Evolutionary conservation across 345 rosid species (phyloP).

Genomic region (Dovyalis caffra): DNA sequence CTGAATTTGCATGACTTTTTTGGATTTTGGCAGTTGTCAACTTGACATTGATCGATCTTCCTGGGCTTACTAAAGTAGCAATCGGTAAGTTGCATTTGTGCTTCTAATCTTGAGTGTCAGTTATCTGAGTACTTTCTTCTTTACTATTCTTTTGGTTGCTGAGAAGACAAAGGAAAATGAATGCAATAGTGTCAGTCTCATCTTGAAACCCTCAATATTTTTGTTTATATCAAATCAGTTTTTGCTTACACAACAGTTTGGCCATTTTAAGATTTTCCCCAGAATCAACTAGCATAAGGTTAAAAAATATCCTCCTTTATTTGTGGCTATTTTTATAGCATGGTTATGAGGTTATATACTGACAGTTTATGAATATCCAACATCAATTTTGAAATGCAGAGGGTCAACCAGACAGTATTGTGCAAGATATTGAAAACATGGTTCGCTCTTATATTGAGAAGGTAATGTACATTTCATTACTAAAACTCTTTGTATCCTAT

Average conservation of each 20-base stretch:
- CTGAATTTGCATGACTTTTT: neutral
- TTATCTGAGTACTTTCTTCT: neutral
- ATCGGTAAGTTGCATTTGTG: conserved; percentile 60
- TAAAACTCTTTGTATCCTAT: neutral
- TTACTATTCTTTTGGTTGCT: neutral
- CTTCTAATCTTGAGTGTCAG: neutral
- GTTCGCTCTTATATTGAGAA: conserved; percentile 95
- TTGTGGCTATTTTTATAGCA: neutral
- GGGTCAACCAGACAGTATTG: conserved; percentile 95
- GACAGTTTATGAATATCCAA: neutral
- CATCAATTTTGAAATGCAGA: conserved; percentile 48
- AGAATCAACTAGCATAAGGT: neutral
- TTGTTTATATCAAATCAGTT: neutral
- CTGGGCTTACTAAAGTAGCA: conserved; percentile 99
- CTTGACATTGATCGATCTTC: conserved; percentile 95
- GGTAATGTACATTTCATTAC: conserved; percentile 42
- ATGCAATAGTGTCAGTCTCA: neutral
- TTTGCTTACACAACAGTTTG: neutral
- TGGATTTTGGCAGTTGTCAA: conserved; percentile 74
- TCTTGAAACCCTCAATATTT: neutral
- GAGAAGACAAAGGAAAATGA: neutral
- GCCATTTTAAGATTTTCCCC: neutral
- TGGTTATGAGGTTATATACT: neutral
- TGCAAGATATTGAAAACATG: conserved; percentile 96
- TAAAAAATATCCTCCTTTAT: neutral